These are phyloP conservation scores for Salisapilia sapeloensis DNA, from an alignment of 352 stramenopile genomes.

Conservation along the genomic window DNA sequence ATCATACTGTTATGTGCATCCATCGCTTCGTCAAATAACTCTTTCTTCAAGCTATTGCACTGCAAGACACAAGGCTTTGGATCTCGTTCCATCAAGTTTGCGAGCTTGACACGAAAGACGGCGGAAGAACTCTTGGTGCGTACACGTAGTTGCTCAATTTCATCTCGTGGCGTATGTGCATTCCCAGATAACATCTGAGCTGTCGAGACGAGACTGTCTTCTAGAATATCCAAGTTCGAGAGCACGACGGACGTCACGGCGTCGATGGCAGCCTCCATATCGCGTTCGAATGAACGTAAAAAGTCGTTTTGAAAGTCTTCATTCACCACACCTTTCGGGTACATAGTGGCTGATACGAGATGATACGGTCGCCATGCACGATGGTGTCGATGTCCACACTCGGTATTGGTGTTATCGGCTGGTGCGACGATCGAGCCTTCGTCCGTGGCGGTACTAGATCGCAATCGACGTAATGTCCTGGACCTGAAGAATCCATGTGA, in stretches of 20 bases:
- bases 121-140: constrained; percentile 17
- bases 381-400: constrained; percentile 5
- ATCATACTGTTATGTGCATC: constrained; percentile 35
- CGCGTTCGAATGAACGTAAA: constrained; percentile 22
- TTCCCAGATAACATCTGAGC: constrained; percentile 45
- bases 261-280: constrained; percentile 20
- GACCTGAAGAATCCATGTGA: constrained; percentile 11
- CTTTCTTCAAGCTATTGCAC: constrained; percentile 47
- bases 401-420: constrained; percentile 9
- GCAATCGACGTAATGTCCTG: constrained; percentile 23
- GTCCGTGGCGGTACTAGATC: constrained; percentile 32
- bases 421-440: constrained; percentile 10
- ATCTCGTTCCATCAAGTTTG: constrained; percentile 9
- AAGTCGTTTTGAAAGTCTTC: constrained; percentile 23
- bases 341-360: constrained; percentile 63
- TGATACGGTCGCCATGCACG: constrained; percentile 55
- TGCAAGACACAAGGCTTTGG: constrained; percentile 32
- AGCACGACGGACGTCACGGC: constrained; percentile 23
- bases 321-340: constrained; percentile 24
- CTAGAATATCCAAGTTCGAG: constrained; percentile 51
- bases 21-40: constrained; percentile 35
- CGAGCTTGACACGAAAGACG: constrained; percentile 13
- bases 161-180: constrained; percentile 25
- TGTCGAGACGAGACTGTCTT: constrained; percentile 40
- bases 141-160: constrained; percentile 28